Base-by-base conservation (phyloP, 148 eudicot species). In the Polygonum aviculare region DNA sequence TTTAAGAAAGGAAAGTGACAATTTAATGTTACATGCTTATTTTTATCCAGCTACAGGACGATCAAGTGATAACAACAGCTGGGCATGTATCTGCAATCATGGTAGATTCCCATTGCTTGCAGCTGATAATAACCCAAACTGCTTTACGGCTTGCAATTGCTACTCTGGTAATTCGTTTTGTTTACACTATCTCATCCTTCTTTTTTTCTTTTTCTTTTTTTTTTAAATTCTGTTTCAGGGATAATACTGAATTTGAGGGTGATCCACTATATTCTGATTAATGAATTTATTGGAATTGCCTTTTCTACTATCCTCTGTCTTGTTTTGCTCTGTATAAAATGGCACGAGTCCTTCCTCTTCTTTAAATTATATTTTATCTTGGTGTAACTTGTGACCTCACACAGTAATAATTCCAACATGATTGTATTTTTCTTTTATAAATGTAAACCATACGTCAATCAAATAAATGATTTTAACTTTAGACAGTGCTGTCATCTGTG, bases 131-230 rank as follows among this genome's bases (percentile, higher is more conserved):
- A 86, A 72, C 63, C 74, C n/a, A 59, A 82, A 75, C 79, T 94
- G 98, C 86, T 94, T 94, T 76, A 84, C 89, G 1, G 80, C 87
- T 74, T 94, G 98, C 86, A 78, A 86, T 75, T 94, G 98, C 88
- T 79, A 82, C 76, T 88, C 93, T 60, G 98, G 98, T 94, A 92
- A 81, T 15, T 35, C 19, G 36, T 65, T 65, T 19, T 65, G 44
- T 65, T 35, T 65, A 26, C 15, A 26, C 31, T 26, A 26, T 50
- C 2, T 5, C 10, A 10, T 48, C 3, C 51, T 50, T 0, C 8
- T 12, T 50, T 3, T 50, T 31, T 60, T 60, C n/a, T 16, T 51
- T 51, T 54, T 54, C 60, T 54, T 54, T n/a, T n/a, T n/a, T n/a
- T n/a, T n/a, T n/a, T n/a, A n/a, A 54, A 54, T 54, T 59, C 65